Evolutionary conservation across 2,329 filamentous ascomycete genomes (phyloP).

Genomic region (Tolypocladium nubicola): DNA sequence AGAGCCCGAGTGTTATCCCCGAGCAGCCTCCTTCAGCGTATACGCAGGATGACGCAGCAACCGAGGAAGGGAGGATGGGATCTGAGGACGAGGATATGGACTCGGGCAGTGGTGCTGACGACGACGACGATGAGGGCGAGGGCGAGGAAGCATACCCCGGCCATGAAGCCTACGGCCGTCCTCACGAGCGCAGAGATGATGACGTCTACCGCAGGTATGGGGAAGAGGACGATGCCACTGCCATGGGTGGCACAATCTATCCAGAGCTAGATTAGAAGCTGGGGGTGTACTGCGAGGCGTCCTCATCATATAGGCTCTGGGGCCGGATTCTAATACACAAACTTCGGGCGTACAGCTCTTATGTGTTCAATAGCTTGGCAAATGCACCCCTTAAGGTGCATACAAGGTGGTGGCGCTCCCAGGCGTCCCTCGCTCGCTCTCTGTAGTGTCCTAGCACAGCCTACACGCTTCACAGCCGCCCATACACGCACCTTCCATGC

Average conservation of each 20-base stretch:
- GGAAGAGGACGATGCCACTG: conserved; percentile 4
- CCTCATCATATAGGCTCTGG: too few species aligned
- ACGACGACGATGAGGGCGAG: conserved; percentile 4
- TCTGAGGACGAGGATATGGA: conserved; percentile 12
- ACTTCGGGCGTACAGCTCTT: too few species aligned
- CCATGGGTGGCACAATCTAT: conserved; percentile 3
- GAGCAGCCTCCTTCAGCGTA: conserved; percentile 8
- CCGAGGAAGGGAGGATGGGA: not conserved
- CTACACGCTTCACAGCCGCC: not conserved
- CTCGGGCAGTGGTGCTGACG: conserved; percentile 10
- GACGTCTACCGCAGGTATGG: conserved; percentile 11
- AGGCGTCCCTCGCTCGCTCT: too few species aligned
- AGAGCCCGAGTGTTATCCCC: conserved; percentile 7
- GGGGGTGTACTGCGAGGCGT: not conserved
- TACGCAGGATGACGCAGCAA: conserved; percentile 8
- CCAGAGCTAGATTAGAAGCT: conserved; percentile 8
- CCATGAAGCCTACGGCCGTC: conserved; percentile 12
- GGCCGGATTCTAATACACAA: too few species aligned
- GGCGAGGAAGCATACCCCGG: not conserved
- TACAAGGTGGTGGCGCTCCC: too few species aligned
- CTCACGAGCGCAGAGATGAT: conserved; percentile 15
- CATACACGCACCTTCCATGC: not conserved
- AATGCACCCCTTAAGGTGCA: too few species aligned
- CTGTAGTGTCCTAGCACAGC: too few species aligned
- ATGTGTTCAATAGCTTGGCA: too few species aligned